These are phyloP conservation scores for Beauveria sp. DNA, from an alignment of 2,329 filamentous ascomycete genomes.

Conservation along the genomic window DNA sequence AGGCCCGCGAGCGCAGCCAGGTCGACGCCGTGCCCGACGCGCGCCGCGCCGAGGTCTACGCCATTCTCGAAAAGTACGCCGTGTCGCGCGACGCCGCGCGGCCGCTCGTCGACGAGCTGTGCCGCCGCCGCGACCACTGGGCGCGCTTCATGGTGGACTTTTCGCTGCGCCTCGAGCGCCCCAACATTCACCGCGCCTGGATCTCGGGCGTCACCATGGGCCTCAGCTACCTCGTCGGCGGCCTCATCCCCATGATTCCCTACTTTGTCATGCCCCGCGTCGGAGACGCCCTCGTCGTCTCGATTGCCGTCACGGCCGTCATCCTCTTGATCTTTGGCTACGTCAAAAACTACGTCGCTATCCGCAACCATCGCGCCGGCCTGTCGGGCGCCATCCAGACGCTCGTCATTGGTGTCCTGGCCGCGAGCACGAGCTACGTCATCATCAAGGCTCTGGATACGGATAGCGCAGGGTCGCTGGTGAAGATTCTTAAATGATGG, in stretches of 20 bases:
- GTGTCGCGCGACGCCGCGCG: conserved; percentile 34
- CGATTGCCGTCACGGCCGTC: conserved; percentile 51
- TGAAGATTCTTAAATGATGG: not conserved
- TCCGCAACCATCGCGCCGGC: conserved; percentile 43
- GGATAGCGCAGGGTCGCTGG: not conserved
- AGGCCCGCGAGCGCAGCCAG: conserved; percentile 35
- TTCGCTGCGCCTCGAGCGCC: conserved; percentile 41
- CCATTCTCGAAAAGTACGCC: conserved; percentile 43
- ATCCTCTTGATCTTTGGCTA: conserved; percentile 59
- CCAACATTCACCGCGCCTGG: conserved; percentile 35
- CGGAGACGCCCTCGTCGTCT: conserved; percentile 47
- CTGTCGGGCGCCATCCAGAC: conserved; percentile 57
- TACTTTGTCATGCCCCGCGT: conserved; percentile 53
- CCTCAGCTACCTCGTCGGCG: conserved; percentile 61
- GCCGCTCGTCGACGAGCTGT: conserved; percentile 43
- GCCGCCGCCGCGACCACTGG: conserved; percentile 39
- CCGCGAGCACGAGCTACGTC: conserved; percentile 58
- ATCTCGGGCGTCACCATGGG: conserved; percentile 59
- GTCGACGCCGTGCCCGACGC: conserved; percentile 35
- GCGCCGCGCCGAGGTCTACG: conserved; percentile 41
- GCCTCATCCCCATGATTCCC: conserved; percentile 61
- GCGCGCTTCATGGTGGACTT: conserved; percentile 55
- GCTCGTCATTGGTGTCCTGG: conserved; percentile 54
- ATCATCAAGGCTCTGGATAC: conserved; percentile 51
- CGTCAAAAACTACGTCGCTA: conserved; percentile 50